A percentile compares a stretch with the other conserved stretches of the same genome.
Conservation (phyloP, 495 filamentous ascomycete genomes). For the Margaritispora aquatica region DNA sequence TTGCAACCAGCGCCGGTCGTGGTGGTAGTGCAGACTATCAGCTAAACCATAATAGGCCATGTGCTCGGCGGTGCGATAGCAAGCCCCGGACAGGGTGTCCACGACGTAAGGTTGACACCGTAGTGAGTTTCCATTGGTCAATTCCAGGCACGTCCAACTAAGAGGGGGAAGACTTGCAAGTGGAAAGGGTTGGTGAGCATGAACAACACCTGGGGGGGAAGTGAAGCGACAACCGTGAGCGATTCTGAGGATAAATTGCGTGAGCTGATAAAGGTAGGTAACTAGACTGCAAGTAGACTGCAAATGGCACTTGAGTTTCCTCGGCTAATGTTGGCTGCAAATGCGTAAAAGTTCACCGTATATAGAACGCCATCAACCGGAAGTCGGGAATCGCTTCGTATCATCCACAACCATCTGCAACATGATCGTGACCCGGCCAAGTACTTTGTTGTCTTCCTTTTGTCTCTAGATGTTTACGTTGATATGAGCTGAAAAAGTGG, state of each 20-base stretch:
- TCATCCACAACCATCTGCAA: neutral
- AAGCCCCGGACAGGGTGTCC: neutral
- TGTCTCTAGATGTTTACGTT: neutral
- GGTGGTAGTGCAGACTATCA: neutral
- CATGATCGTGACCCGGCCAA: neutral
- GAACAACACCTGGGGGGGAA: no score
- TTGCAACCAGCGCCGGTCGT: neutral
- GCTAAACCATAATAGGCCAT: neutral
- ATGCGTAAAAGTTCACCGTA: neutral
- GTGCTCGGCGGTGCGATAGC: neutral
- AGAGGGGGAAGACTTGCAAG: no score
- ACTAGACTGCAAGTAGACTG: no score
- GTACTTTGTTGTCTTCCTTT: neutral
- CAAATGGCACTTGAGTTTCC: no score
- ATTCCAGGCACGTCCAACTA: neutral
- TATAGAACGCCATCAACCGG: neutral
- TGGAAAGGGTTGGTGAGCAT: no score
- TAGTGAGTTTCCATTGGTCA: neutral
- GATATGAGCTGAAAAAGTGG: no score
- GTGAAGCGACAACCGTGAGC: no score
- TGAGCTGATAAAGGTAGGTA: neutral
- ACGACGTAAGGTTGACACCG: neutral
- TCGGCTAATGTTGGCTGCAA: no score
- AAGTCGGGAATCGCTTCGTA: neutral
- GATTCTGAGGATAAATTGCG: no score